Evolutionary conservation across 495 filamentous ascomycete species (phyloP).

Genomic region (Ascobolus immersus): DNA sequence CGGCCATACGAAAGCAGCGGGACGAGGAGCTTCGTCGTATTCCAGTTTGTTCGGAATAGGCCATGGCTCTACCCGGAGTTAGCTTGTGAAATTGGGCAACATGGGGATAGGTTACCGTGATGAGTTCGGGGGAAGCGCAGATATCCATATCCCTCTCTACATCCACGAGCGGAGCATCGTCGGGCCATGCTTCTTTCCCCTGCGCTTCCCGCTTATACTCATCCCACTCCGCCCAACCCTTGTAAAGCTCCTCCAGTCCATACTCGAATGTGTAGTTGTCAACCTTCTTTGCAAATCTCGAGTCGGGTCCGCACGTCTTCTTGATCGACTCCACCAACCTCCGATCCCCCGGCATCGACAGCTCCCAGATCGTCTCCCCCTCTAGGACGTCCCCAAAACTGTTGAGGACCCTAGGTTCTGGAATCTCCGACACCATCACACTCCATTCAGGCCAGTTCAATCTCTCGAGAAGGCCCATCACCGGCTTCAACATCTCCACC

Average conservation of each 20-base stretch:
- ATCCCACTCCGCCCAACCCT: neutral
- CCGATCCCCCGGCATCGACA: conserved; percentile 33
- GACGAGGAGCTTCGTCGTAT: conserved; percentile 9
- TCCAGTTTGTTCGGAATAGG: conserved; percentile 6
- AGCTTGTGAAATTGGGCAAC: neutral
- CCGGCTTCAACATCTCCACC: conserved; percentile 8
- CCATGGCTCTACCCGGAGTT: conserved; percentile 7
- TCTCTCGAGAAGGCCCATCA: conserved; percentile 4
- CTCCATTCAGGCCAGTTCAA: too few species aligned
- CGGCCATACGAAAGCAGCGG: conserved; percentile 11
- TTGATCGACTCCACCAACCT: conserved; percentile 23
- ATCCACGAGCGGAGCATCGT: neutral
- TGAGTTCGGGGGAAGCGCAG: conserved; percentile 9
- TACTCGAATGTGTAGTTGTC: conserved; percentile 1
- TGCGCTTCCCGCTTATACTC: neutral
- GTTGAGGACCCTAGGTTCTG: too few species aligned
- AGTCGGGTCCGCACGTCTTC: conserved; percentile 8
- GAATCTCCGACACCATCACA: too few species aligned
- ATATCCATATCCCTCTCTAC: conserved; percentile 8
- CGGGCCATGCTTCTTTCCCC: neutral
- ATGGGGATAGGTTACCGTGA: conserved; percentile 2
- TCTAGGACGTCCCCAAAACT: too few species aligned
- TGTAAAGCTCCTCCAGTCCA: conserved; percentile 1
- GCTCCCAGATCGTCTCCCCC: too few species aligned
- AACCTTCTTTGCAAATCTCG: conserved; percentile 5